These are phyloP conservation scores for Boletus pseudopeckii DNA, from an alignment of 768 basidiomycete genomes.

Conservation along the genomic window DNA sequence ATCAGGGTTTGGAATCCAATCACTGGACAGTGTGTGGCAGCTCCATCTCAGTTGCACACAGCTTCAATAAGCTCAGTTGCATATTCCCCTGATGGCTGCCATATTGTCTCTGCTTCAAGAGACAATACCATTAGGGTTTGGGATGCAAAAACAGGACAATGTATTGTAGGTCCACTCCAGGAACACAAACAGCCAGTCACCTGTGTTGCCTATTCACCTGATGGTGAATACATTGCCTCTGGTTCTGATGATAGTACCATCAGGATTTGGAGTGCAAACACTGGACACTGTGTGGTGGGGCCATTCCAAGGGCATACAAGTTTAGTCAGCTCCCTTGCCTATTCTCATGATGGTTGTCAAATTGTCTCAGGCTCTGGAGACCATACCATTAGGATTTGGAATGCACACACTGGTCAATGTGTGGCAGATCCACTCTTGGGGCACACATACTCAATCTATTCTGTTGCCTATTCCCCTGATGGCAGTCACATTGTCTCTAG, in stretches of 20 bases:
- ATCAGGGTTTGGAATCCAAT: constrained; percentile 19
- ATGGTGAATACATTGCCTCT: constrained; percentile 22
- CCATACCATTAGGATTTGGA: constrained; percentile 12
- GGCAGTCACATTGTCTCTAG: constrained; percentile 16
- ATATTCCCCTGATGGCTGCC: constrained; percentile 27
- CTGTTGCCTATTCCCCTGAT: constrained; percentile 26
- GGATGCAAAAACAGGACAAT: constrained; percentile 17
- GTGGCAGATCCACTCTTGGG: constrained; percentile 8
- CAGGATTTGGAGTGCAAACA: constrained; percentile 15
- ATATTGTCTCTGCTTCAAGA: constrained; percentile 13
- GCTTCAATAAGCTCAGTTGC: background rate
- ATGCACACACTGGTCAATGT: constrained; percentile 5
- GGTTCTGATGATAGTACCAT: constrained; percentile 13
- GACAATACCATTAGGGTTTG: constrained; percentile 18
- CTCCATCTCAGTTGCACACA: constrained; percentile 2
- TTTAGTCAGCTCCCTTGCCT: constrained; percentile 6
- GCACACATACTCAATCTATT: background rate
- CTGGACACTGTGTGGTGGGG: constrained; percentile 1
- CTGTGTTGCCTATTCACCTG: constrained; percentile 17
- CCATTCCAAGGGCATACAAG: constrained; percentile 2
- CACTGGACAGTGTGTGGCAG: constrained; percentile 13
- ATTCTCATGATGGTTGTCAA: constrained; percentile 11
- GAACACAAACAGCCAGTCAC: constrained; percentile 4
- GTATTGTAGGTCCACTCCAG: constrained; percentile 11
- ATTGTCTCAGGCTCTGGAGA: constrained; percentile 13